A percentile compares a stretch with the other conserved stretches of the same genome.
These are phyloP conservation scores for Diplodia intermedia DNA, from an alignment of 2,329 filamentous ascomycete species.

Conservation along the genomic window DNA sequence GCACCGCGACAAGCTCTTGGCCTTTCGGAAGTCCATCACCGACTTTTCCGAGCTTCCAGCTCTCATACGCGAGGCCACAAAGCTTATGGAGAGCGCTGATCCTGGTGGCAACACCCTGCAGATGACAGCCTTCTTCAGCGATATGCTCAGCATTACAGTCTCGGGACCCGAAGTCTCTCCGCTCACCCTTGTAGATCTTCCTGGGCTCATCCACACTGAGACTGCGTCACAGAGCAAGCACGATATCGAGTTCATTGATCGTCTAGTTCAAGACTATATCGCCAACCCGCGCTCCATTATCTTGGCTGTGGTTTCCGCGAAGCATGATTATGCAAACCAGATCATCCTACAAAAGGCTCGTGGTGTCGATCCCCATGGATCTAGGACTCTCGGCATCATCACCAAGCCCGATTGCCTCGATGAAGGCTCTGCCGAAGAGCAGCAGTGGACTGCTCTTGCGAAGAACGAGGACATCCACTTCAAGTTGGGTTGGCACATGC, in stretches of 20 bases:
- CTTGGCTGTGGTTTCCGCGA: slow-evolving; percentile 40
- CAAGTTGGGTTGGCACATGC: slow-evolving; percentile 60
- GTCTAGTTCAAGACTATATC: slow-evolving; percentile 62
- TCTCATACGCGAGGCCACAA: not conserved
- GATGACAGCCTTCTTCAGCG: slow-evolving; percentile 41
- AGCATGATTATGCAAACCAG: slow-evolving; percentile 55
- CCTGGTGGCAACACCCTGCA: slow-evolving; percentile 48
- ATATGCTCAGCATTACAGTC: slow-evolving; percentile 41
- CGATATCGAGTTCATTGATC: slow-evolving; percentile 45
- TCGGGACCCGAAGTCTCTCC: slow-evolving; percentile 39
- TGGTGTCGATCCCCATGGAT: slow-evolving; percentile 42
- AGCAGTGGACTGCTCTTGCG: slow-evolving; percentile 49
- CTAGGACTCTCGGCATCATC: slow-evolving; percentile 47
- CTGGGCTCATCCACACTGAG: slow-evolving; percentile 47
- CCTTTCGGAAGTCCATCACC: not conserved
- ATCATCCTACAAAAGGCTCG: slow-evolving; percentile 54
- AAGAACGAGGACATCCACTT: slow-evolving; percentile 52
- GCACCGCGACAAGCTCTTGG: too few species aligned
- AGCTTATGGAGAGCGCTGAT: slow-evolving; percentile 40
- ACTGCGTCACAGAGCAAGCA: slow-evolving; percentile 43
- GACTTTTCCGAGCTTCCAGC: not conserved
- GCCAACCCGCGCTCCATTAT: slow-evolving; percentile 42
- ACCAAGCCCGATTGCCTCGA: slow-evolving; percentile 49
- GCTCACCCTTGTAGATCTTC: slow-evolving; percentile 46
- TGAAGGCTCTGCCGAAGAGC: slow-evolving; percentile 50